phyloP scores from a whole-genome alignment of 495 filamentous ascomycete species.

The Staphylotrichum longicolle region DNA sequence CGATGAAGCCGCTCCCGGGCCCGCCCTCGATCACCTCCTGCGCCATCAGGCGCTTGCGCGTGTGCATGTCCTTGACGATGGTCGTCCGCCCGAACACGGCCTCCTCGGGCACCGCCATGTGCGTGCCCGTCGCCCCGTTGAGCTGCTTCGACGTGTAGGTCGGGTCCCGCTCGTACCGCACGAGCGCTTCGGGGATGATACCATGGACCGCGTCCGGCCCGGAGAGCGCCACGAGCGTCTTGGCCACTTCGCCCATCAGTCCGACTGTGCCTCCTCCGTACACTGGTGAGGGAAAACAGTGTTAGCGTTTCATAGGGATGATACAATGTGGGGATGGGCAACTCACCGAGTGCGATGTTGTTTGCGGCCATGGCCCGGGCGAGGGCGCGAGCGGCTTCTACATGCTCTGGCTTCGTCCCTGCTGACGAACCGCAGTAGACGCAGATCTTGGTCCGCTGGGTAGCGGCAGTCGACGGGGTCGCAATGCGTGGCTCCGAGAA shows the following conservation, averaged over 20 bases:
- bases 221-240: slow-evolving; percentile 78
- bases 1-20: slow-evolving; percentile 82
- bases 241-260: slow-evolving; percentile 90
- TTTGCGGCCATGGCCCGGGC: slow-evolving; percentile 69
- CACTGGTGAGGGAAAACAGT: slow-evolving; percentile 44
- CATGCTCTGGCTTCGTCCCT: slow-evolving; percentile 65
- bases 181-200: slow-evolving; percentile 81
- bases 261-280: slow-evolving; percentile 95
- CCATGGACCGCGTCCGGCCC: slow-evolving; percentile 86
- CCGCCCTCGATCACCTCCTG: slow-evolving; percentile 77
- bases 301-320: not conserved
- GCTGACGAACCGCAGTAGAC: slow-evolving; percentile 79
- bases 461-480: slow-evolving; percentile 29
- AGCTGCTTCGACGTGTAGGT: slow-evolving; percentile 43
- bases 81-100: slow-evolving; percentile 77
- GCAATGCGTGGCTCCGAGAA: slow-evolving; percentile 28
- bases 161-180: slow-evolving; percentile 70
- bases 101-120: slow-evolving; percentile 56
- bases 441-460: slow-evolving; percentile 57
- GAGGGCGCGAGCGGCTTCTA: slow-evolving; percentile 75
- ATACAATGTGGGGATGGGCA: not conserved
- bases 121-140: slow-evolving; percentile 23
- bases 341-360: slow-evolving; percentile 63
- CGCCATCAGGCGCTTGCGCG: slow-evolving; percentile 90
- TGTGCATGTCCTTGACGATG: slow-evolving; percentile 92